Evolutionary conservation across 2,329 filamentous ascomycete species (phyloP), one percentile per base, ranked within the genome.

Genomic region (Pyrenophora seminiperda): DNA sequence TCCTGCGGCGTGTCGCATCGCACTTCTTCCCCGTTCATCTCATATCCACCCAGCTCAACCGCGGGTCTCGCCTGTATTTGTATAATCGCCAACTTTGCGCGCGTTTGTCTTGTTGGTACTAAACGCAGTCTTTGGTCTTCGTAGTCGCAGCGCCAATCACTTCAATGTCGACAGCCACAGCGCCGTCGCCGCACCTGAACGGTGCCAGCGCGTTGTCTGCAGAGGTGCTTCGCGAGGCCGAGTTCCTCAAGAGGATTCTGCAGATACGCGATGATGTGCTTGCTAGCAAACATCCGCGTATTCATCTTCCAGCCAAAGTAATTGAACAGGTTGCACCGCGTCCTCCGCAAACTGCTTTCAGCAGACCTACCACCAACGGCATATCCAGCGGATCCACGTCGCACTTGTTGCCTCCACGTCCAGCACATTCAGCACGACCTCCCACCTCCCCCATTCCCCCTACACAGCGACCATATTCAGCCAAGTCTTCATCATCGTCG

Each of bases 191-290:
- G 57, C 59, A 62, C 52, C 40, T 67, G 42, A 71, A 74, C 62
- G 65, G 71, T 55, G 60, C 57, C 60, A 59, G 61, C 56, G 64
- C 60, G 58, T 75, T 62, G 70, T 76, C 47, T 70, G 54, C 60
- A 50, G 67, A 70, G 59, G 54, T 59, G 47, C 67, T 56, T 61
- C 69, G 79, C 54, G 77, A 80, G 53, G 80, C 66, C 61, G 70
- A 73, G 58, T 75, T 79, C 53, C 94, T 91, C 77, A 83, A 88
- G 68, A 90, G 87, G 76, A 89, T 97, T 66, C 73, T 96, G 67
- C 83, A 81, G 62, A 86, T 97, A 73, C 87, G 86, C 74, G 89
- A 96, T 77, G 81, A 86, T 62, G 83, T 97, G 63, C 79, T 94
- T 69, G 84, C 89, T 72, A 91, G 92, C 68, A 85, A 81, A 63